Evolutionary conservation across 371 early-diverging fungal species (phyloP).

Genomic region (Mortierella sp.): DNA sequence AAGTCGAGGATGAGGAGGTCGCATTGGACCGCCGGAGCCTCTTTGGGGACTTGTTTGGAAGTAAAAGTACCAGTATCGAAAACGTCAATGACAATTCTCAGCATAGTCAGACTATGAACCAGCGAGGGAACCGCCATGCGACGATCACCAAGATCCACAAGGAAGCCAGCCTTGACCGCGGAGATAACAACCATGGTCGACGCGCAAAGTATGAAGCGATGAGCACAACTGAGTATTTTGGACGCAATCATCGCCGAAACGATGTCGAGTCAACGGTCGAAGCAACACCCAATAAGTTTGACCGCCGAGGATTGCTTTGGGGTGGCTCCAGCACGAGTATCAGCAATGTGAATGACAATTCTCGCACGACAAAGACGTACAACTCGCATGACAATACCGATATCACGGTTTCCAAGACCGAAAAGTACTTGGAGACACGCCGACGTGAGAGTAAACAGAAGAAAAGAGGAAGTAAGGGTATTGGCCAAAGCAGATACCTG

Average conservation of each 20-base stretch:
- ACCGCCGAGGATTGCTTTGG: slow-evolving; percentile 17
- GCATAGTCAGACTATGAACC: slow-evolving; percentile 24
- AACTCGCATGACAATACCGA: slow-evolving; percentile 1
- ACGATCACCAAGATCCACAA: slow-evolving; percentile 17
- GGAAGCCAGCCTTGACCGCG: not conserved
- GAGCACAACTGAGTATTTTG: too few species aligned
- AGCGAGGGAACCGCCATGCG: slow-evolving; percentile 15
- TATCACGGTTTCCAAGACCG: not conserved
- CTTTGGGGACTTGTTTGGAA: slow-evolving; percentile 12
- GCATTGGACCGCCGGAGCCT: slow-evolving; percentile 16
- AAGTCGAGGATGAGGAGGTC: not conserved
- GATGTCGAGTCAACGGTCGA: too few species aligned
- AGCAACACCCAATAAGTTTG: too few species aligned
- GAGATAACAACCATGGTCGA: too few species aligned
- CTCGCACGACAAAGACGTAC: slow-evolving; percentile 2
- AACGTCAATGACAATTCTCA: slow-evolving; percentile 36
- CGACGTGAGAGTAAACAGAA: too few species aligned
- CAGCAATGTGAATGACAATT: slow-evolving; percentile 27
- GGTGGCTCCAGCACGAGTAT: slow-evolving; percentile 12
- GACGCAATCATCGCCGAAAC: too few species aligned
- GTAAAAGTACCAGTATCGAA: slow-evolving; percentile 16
- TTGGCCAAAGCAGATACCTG: not conserved
- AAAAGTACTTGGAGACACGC: too few species aligned
- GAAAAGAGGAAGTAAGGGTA: too few species aligned
- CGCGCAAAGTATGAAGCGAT: too few species aligned